Conservation (phyloP, 371 early-diverging fungal genomes). For the Actinomucor elegans region DNA sequence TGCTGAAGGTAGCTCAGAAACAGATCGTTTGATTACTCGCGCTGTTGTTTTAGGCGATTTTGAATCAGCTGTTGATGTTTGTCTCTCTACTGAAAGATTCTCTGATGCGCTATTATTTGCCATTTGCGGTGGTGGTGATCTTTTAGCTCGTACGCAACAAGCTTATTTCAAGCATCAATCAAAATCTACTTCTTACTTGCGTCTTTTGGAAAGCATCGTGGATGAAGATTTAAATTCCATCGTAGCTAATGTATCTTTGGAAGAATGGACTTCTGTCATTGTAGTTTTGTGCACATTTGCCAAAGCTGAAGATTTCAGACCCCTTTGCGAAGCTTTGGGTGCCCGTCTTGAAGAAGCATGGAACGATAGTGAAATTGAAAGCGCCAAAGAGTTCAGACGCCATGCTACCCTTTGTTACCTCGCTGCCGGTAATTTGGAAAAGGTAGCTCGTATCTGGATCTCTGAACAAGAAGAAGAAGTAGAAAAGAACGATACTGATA, state of each 20-base stretch:
- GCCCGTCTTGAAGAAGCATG: slow-evolving; percentile 62
- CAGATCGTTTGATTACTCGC: slow-evolving; percentile 72
- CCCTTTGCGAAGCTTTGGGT: slow-evolving; percentile 68
- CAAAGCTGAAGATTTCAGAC: slow-evolving; percentile 67
- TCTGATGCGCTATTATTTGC: slow-evolving; percentile 93
- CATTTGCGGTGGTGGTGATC: slow-evolving; percentile 82
- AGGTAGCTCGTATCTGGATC: slow-evolving; percentile 88
- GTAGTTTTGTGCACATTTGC: slow-evolving; percentile 92
- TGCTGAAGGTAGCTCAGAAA: background rate
- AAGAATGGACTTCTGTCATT: slow-evolving; percentile 88
- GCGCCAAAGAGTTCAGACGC: slow-evolving; percentile 38
- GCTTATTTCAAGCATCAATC: slow-evolving; percentile 75
- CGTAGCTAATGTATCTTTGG: slow-evolving; percentile 71
- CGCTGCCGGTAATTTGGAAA: slow-evolving; percentile 85
- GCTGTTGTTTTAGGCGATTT: slow-evolving; percentile 89
- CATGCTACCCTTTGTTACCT: slow-evolving; percentile 90
- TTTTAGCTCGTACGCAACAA: slow-evolving; percentile 76
- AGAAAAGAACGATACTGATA: slow-evolving; percentile 26
- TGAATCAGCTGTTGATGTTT: slow-evolving; percentile 84
- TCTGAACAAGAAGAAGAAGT: slow-evolving; percentile 43
- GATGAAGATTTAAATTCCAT: slow-evolving; percentile 76
- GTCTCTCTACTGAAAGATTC: slow-evolving; percentile 77
- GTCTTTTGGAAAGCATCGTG: slow-evolving; percentile 77
- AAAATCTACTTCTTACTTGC: slow-evolving; percentile 62
- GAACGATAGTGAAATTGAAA: slow-evolving; percentile 32